Evolutionary conservation across 1,284 basidiomycete species (phyloP).

Genomic region (Heterobasidion occidentale): DNA sequence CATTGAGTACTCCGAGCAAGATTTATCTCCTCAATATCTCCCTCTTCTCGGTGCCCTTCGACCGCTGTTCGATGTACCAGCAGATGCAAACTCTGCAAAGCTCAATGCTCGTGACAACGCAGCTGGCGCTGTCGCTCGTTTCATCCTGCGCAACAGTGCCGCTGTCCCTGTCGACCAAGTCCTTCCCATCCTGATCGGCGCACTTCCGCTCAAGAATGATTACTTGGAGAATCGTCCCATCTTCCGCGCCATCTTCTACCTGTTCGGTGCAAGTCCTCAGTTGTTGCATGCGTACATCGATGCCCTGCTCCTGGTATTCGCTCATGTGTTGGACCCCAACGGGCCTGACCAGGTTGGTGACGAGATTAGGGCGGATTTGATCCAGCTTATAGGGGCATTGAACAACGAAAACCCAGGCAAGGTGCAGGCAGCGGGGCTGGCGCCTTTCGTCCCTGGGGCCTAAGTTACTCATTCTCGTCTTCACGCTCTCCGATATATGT

Average conservation of each 20-base stretch:
- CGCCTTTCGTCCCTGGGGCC: conserved; percentile 32
- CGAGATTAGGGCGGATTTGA: conserved; percentile 69
- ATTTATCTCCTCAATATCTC: conserved; percentile 81
- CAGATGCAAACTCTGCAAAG: conserved; percentile 52
- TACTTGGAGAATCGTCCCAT: conserved; percentile 85
- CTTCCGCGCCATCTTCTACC: conserved; percentile 84
- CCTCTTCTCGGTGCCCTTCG: conserved; percentile 76
- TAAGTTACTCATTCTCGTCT: conserved; percentile 1
- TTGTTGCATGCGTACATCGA: conserved; percentile 77
- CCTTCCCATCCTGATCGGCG: conserved; percentile 76
- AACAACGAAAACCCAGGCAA: conserved; percentile 68
- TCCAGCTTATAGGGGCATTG: conserved; percentile 71
- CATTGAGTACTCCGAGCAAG: conserved; percentile 80
- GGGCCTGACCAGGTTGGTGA: conserved; percentile 69
- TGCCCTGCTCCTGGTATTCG: conserved; percentile 77
- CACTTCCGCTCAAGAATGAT: conserved; percentile 86
- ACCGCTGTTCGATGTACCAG: conserved; percentile 71
- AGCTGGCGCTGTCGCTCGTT: conserved; percentile 83
- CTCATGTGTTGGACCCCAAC: conserved; percentile 74
- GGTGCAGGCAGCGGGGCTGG: conserved; percentile 69
- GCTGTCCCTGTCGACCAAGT: conserved; percentile 90
- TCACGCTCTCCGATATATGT: not conserved
- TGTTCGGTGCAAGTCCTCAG: conserved; percentile 74
- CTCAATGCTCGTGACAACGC: conserved; percentile 95
- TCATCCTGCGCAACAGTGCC: conserved; percentile 77